Base-by-base conservation (phyloP, 805 yeast genomes). In the Candida golubevii region DNA sequence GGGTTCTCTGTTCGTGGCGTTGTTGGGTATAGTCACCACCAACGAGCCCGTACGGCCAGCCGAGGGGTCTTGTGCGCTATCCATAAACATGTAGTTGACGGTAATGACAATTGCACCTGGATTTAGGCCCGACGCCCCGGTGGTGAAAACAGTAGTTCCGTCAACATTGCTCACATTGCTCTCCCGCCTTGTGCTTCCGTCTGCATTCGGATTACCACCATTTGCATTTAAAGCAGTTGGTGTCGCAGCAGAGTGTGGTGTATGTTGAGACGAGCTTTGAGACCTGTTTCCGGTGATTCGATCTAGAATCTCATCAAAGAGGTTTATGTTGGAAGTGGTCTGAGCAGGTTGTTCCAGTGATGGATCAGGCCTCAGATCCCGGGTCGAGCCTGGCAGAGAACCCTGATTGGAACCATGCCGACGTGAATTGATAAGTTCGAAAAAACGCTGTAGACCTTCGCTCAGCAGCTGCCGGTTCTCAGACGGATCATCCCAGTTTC, bases 1-100 rank as follows among this genome's bases (percentile, higher is more conserved):
- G n/a, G 81, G 83, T 42, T 82, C 79, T 28, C 80, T 69, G 46
- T 79, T 78, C 13, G 72, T 62, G 0, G 83, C 76, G 35, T 79
- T 79, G 53, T 82, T 81, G n/a, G 89, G 87, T 28, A 84, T 78
- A 34, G 82, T 78, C 53, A 84, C 63, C 30, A 82, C 73, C 31
- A 84, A 65, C 1, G 85, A 75, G 0, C 88, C 88, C 0, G 80
- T 66, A 35, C 77, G 65, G 46, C 55, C 55, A 10, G 55, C 53
- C 47, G 67, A 65, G 4, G 73, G 71, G 13, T 73, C 72, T 47
- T 66, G 57, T 44, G 62, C 60, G 42, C 65, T 69, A 48, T 70
- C 74, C 11, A 72, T 67, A 40, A 68, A 71, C 33, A 67, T 69
- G 49, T 69, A 71, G 53, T 68, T 69, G 26, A 71, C 73, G n/a